phyloP scores from a whole-genome alignment of 2,329 filamentous ascomycete species.

The Fusarium albidum region DNA sequence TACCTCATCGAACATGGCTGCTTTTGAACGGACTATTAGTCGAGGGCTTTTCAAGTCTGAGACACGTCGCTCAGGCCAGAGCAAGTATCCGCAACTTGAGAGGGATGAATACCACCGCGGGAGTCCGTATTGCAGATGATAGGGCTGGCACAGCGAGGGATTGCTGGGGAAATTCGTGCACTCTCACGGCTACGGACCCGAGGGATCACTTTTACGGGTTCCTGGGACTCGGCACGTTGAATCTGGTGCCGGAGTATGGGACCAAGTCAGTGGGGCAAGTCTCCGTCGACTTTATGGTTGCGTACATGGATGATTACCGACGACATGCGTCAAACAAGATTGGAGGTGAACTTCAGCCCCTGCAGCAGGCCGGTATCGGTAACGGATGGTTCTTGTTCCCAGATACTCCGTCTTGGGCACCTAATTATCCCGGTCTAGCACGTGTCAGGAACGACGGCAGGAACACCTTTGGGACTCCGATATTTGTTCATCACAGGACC shows the following conservation, averaged over 20 bases:
- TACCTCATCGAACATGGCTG: too few species aligned
- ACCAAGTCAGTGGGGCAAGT: slow-evolving; percentile 3
- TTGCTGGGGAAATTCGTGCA: not conserved
- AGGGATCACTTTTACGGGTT: slow-evolving; percentile 18
- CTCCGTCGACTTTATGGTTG: slow-evolving; percentile 1
- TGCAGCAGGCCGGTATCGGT: slow-evolving; percentile 9
- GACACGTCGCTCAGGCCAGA: not conserved
- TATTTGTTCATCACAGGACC: too few species aligned
- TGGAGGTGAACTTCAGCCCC: not conserved
- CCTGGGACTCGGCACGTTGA: not conserved
- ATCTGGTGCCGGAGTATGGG: slow-evolving; percentile 1
- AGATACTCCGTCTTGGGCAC: slow-evolving; percentile 14
- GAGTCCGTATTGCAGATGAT: too few species aligned
- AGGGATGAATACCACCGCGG: too few species aligned
- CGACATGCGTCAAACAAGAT: too few species aligned
- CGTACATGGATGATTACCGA: not conserved
- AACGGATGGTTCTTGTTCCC: slow-evolving; percentile 3
- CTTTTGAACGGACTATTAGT: too few species aligned
- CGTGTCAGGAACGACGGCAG: too few species aligned
- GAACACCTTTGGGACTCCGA: too few species aligned
- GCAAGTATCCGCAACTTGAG: not conserved
- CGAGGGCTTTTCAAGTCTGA: too few species aligned
- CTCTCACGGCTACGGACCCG: not conserved
- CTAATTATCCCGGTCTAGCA: slow-evolving; percentile 9
- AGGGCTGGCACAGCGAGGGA: too few species aligned